Evolutionary conservation across 208 protist genomes (phyloP), one percentile per base, ranked within the genome.

Genomic region (Novymonas esmeraldas): DNA sequence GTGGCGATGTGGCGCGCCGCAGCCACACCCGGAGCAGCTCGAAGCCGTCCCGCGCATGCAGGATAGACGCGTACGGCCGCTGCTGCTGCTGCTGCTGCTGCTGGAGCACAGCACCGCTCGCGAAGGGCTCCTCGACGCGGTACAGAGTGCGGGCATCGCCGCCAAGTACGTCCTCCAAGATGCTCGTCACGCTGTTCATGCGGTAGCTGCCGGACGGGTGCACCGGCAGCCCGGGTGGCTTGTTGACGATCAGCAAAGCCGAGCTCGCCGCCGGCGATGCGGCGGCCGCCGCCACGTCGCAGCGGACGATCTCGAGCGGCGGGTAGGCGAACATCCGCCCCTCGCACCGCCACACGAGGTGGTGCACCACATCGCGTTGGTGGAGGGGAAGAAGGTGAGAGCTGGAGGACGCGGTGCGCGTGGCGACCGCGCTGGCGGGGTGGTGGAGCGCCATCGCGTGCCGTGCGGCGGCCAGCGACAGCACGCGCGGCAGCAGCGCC

Each of bases 291-390:
- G 60, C 28, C 16, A 71, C 41, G 49, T 88, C 76, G 63, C 78
- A 90, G 41, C 81, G 81, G 2, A 90, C 24, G 31, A 95, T 67
- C 34, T 83, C 63, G 31, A 90, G 22, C 9, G 79, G 82, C 6
- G 55, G 93, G 14, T 64, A 78, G 6, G 77, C 87, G 9, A 83
- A 77, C n/a, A 98, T 92, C 0, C 90, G 89, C 4, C 90, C 93
- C 71, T 99, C 97, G n/a, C 95, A 93, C 9, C 96, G 92, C 66
- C 96, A 94, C 14, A 98, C 83, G 2, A 66, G 57, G 65, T 99
- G 96, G 14, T 71, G 44, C 22, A 99, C 77, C 1, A 71, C 65
- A 66, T 99, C 93, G 16, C 84, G 69, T 38, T 97, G 80, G 9
- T 61, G 78, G 2, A 98, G 67, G 2, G 82, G 22, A 13, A 95